Base-by-base conservation (phyloP, 305 asterid species). In the Stenogyne calaminthoides region DNA sequence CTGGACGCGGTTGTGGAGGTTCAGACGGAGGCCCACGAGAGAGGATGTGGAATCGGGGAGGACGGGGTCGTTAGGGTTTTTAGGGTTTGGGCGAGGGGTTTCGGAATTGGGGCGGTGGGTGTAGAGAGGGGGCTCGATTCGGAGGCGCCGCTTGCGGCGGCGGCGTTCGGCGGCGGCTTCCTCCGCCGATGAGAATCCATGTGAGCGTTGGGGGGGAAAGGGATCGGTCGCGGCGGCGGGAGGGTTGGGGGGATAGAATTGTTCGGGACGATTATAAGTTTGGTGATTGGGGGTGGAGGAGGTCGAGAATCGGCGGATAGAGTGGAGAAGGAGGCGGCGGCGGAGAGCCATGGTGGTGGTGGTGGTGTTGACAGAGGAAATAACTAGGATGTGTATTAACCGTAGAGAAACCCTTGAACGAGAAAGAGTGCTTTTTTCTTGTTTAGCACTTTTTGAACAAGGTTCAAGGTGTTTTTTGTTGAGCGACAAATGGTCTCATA, bases 91-190 rank as follows among this genome's bases (percentile, higher is more conserved):
- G 4, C 84, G 76, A 46, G 72, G 60, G 18, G 80, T 25, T 56
- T 77, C 82, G 6, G 89, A 83, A 47, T 85, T 89, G 1, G 93
- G 85, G 67, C 95, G 91, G 47, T 90, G 91, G 59, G 96, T 92
- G 64, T 84, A 81, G 39, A 73, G 91, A 0, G 97, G 99, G 0
- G 99, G 99, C 76, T 95, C 97, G 8, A 94, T 94, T 7, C 99
- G 88, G 59, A 90, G 93, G 12, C 94, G 84, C 57, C 98, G 89
- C 89, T 95, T 95, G 32, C 93, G 77, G 49, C 91, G 95, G 49
- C 99, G 95, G 70, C 98, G 96, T 52, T 92, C 89, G 0, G 99
- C 97, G 0, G 97, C 96, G 19, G 97, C 99, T 71, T 92, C 98
- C 77, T 95, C 99, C 0, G 98, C 95, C 1, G 96, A 87, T 54